Base-by-base conservation (phyloP, 306 rosid species). In the Acacia melanoxylon region DNA sequence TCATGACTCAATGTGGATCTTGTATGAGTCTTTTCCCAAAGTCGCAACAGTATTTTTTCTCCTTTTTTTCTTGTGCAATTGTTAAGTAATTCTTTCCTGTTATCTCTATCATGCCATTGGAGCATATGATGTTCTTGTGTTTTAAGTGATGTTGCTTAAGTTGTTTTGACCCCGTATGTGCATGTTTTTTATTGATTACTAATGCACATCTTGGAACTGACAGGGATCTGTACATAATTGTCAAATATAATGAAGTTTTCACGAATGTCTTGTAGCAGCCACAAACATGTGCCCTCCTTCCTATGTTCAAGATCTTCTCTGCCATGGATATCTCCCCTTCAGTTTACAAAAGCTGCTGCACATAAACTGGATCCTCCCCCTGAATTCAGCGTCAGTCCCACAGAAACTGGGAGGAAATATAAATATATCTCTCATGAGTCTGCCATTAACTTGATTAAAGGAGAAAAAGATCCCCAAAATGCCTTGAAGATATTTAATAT, bases 391-490 rank as follows among this genome's bases (percentile, higher is more conserved):
- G 29, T 48, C 8, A 33, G 77, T 46, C 29, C 74, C 19, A 52
- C n/a, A 8, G 87, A 83, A 79, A 15, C 51, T 74, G 80, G 59
- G 78, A 87, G 80, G 81, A 93, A 91, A 73, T 16, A 68, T 52
- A 90, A 84, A 35, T 91, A 77, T 62, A 73, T 93, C 48, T 88
- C 97, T 67, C 98, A 93, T 19, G 91, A 90, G 48, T 52, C 80
- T 52, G 94, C 94, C 45, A 84, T 93, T 46, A 75, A 73, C 80
- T 83, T 91, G 78, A 95, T 95, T 75, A 91, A 88, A 82, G 90
- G 89, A n/a, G 95, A 86, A 84, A 93, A 84, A 78, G 94, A 95
- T 83, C 98, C 97, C 12, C 95, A 89, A 27, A 92, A 82, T 68
- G 98, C 98, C 10, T 84, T 93, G 80, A 89, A 87, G 70, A 87